Conservation (phyloP, 2,329 filamentous ascomycete species). For the Paecilomyces sp. region DNA sequence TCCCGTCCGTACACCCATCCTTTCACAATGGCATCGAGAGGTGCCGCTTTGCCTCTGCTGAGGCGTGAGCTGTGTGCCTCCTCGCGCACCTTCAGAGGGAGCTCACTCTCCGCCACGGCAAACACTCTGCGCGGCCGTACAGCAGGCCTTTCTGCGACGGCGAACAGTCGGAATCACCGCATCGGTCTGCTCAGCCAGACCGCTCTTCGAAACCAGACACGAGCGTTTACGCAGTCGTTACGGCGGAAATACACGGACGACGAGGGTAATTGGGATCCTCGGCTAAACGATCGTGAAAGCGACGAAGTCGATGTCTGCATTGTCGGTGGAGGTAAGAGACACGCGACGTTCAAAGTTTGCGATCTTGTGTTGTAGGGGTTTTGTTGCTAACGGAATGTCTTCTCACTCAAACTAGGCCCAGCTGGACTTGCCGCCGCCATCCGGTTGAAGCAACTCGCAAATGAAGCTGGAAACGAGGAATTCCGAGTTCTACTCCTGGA, state of each 20-base stretch:
- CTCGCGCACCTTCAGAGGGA: conserved; percentile 20
- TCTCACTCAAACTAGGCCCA: conserved; percentile 50
- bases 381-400: conserved; percentile 5
- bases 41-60: conserved; percentile 33
- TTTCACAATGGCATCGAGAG: conserved; percentile 33
- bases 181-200: conserved; percentile 12
- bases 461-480: conserved; percentile 89
- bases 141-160: conserved; percentile 11
- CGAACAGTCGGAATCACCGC: conserved; percentile 12
- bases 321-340: conserved; percentile 66
- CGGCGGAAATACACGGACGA: conserved; percentile 35
- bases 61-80: conserved; percentile 31
- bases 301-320: conserved; percentile 97
- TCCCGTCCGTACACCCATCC: not conserved
- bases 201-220: conserved; percentile 21
- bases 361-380: not conserved
- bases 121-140: conserved; percentile 11
- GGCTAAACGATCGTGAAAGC: conserved; percentile 70
- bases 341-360: not conserved
- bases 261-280: conserved; percentile 58
- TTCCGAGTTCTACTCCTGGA: conserved; percentile 89
- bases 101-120: conserved; percentile 14
- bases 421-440: conserved; percentile 90
- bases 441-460: conserved; percentile 88
- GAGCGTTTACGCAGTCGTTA: conserved; percentile 39